Evolutionary conservation across 2,329 filamentous ascomycete genomes (phyloP).

Genomic region (Microsporum ferrugineum): DNA sequence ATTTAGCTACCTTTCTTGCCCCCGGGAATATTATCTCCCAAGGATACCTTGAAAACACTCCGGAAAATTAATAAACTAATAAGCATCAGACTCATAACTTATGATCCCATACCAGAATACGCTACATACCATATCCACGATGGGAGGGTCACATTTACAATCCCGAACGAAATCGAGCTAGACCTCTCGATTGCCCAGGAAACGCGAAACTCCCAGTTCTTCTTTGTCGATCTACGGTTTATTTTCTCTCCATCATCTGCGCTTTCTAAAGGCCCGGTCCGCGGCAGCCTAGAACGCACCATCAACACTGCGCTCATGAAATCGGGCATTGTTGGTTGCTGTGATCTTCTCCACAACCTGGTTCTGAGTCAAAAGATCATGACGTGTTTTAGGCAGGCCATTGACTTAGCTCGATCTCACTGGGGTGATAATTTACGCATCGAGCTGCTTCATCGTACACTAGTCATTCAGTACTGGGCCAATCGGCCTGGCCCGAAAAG

Average conservation of each 20-base stretch:
- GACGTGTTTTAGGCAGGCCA: conserved; percentile 66
- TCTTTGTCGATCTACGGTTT: conserved; percentile 86
- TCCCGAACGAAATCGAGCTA: conserved; percentile 78
- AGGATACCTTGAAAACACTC: conserved; percentile 62
- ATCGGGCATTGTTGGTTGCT: conserved; percentile 67
- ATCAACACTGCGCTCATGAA: conserved; percentile 60
- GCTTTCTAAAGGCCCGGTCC: conserved; percentile 51
- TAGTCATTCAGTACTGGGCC: conserved; percentile 87
- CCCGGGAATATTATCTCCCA: conserved; percentile 56
- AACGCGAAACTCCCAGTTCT: conserved; percentile 71
- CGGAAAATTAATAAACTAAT: conserved; percentile 74
- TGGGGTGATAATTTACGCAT: conserved; percentile 72
- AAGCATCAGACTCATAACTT: conserved; percentile 68
- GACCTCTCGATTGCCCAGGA: conserved; percentile 86
- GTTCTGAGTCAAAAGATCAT: conserved; percentile 83
- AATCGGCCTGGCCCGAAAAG: conserved; percentile 61
- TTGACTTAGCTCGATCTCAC: conserved; percentile 53
- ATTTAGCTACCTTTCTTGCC: conserved; percentile 62
- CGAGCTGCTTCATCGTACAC: conserved; percentile 65
- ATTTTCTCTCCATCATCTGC: conserved; percentile 61
- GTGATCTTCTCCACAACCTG: conserved; percentile 76
- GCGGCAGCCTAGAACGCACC: conserved; percentile 55
- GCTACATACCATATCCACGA: conserved; percentile 65
- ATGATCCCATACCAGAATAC: conserved; percentile 75
- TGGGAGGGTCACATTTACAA: conserved; percentile 80